Conservation (phyloP, 805 yeast species). For the Sungouiozyma ichnusensis region DNA sequence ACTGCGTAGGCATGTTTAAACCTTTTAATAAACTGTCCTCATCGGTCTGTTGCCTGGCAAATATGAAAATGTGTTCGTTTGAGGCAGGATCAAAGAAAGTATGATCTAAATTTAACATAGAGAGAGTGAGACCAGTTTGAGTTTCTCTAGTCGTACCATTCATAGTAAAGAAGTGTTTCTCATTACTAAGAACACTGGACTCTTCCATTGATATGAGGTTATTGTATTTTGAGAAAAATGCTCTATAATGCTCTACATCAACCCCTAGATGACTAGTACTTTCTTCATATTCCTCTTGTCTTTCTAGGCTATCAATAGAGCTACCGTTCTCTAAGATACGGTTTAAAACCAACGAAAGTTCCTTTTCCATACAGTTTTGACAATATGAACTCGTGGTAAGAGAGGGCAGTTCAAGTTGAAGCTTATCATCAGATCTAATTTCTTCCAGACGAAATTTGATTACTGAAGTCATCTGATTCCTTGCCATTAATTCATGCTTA, state of each 20-base stretch:
- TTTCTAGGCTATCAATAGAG: slow-evolving; percentile 42
- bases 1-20: slow-evolving; percentile 33
- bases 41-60: slow-evolving; percentile 30
- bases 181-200: slow-evolving; percentile 38
- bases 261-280: slow-evolving; percentile 40
- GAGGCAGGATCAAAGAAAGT: slow-evolving; percentile 15
- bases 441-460: slow-evolving; percentile 35
- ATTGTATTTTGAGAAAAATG: slow-evolving; percentile 69
- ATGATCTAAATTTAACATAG: slow-evolving; percentile 34
- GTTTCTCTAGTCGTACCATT: slow-evolving; percentile 49
- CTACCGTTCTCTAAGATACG: slow-evolving; percentile 48
- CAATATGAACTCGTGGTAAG: slow-evolving; percentile 43
- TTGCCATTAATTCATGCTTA: slow-evolving; percentile 53
- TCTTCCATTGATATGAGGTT: slow-evolving; percentile 64
- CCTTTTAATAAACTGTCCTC: slow-evolving; percentile 2
- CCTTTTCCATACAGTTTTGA: slow-evolving; percentile 47
- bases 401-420: slow-evolving; percentile 39
- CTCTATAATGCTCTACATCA: slow-evolving; percentile 31
- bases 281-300: slow-evolving; percentile 35
- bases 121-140: slow-evolving; percentile 47
- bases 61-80: slow-evolving; percentile 36
- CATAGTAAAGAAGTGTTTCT: slow-evolving; percentile 50
- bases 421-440: slow-evolving; percentile 4
- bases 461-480: slow-evolving; percentile 59
- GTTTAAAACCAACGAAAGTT: slow-evolving; percentile 56